Base-by-base conservation (phyloP, 2,329 filamentous ascomycete species). In the Trichoderma pleuroti region DNA sequence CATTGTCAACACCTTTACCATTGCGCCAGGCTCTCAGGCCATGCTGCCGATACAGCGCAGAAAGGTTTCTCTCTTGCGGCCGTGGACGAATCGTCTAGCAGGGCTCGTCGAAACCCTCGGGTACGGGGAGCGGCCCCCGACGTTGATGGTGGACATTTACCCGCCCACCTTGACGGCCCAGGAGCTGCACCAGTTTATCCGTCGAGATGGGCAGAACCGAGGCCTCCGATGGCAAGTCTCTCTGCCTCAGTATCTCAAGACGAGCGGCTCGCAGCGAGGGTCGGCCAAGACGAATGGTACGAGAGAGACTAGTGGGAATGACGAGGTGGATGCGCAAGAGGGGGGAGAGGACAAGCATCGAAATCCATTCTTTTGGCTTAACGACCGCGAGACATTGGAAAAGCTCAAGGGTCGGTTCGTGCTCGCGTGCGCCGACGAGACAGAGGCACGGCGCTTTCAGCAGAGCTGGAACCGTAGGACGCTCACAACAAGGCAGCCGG, bases 181-280 rank as follows among this genome's bases (percentile, higher is more conserved):
- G 1, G 77, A 75, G 24, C 74, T 87, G 49, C 78, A 76, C 56
- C 74, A 72, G 32, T 80, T 82, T 46, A 80, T 87, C 62, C 76
- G 75, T 5, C 78, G 78, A 12, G 85, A 87, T 75, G 83, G 82
- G n/a, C 64, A 64, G 6, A 77, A 78, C 32, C 81, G 84, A 18
- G 73, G 71, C 0, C 72, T 72, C 10, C 39, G 46, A 14, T 77
- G 76, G 76, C 64, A 81, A 1, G 71, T 76, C n/a, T 72, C 57
- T 28, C 39, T 61, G 46, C 75, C 73, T 21, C 72, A 74, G 28
- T 67, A 72, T 9, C 71, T 77, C 14, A 52, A 62, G 39, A 34
- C 62, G 61, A 26, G 34, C 26, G 16, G 9, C 2, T 16, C 14
- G 2, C 7, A 57, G 24, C 42, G 16, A 21, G 32, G 10, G 5